phyloP scores from a whole-genome alignment of 1,139 yeast genomes.

The Hyphopichia burtonii region DNA sequence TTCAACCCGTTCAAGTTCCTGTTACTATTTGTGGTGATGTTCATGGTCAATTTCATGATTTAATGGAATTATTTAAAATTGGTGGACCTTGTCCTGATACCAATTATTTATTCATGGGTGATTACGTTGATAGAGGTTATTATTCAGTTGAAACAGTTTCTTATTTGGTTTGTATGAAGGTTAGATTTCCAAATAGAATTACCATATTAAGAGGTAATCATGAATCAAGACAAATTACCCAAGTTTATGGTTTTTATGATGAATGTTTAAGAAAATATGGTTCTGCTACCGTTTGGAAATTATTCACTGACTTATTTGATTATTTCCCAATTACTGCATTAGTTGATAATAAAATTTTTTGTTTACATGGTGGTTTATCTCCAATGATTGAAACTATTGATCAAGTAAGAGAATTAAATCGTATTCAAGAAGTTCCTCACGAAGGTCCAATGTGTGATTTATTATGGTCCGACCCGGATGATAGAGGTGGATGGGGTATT shows the following conservation, averaged over 20 bases:
- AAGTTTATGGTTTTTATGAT: constrained; percentile 97
- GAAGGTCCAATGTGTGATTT: constrained; percentile 99
- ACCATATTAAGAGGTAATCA: constrained; percentile 95
- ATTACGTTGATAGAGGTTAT: constrained; percentile 96
- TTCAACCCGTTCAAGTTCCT: constrained; percentile 92
- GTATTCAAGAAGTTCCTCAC: constrained; percentile 96
- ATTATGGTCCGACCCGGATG: constrained; percentile 98
- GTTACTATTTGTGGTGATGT: constrained; percentile 97
- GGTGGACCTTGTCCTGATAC: constrained; percentile 89
- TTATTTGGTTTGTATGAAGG: constrained; percentile 85
- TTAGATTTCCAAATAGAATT: constrained; percentile 89
- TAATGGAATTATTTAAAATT: constrained; percentile 84
- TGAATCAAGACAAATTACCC: constrained; percentile 95
- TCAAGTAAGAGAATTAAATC: constrained; percentile 81
- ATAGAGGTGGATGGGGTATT: constrained; percentile 94
- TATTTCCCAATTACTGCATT: constrained; percentile 92
- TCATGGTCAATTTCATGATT: constrained; percentile 96
- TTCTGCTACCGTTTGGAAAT: constrained; percentile 89
- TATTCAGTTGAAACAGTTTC: constrained; percentile 92
- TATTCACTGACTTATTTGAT: constrained; percentile 76
- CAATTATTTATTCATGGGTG: constrained; percentile 85
- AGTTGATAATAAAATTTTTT: constrained; percentile 85
- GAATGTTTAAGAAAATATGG: constrained; percentile 97
- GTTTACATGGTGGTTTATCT: constrained; percentile 95
- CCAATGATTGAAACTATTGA: constrained; percentile 90